Conservation (phyloP, 1,284 basidiomycete genomes). For the Tilletiaria anomala region DNA sequence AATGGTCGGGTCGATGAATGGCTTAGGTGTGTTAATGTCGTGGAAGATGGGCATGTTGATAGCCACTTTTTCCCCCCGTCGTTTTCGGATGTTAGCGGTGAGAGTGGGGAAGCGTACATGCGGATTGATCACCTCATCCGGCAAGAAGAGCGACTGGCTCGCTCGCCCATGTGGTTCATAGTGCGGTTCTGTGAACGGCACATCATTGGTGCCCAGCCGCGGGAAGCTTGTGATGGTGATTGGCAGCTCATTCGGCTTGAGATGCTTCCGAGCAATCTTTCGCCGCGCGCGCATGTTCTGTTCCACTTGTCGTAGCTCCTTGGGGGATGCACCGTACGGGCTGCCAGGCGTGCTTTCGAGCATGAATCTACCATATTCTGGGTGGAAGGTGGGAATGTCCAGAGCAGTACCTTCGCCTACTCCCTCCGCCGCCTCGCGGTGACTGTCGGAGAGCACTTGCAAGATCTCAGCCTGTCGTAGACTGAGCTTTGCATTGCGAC, state of each 20-base stretch:
- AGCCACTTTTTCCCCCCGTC: constrained; percentile 81
- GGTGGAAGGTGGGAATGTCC: constrained; percentile 79
- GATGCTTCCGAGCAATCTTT: constrained; percentile 64
- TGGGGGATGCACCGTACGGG: constrained; percentile 75
- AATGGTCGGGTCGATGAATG: constrained; percentile 78
- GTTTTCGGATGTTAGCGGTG: constrained; percentile 80
- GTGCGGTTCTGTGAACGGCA: constrained; percentile 73
- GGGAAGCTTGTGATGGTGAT: constrained; percentile 93
- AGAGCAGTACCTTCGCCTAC: not conserved
- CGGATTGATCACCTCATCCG: constrained; percentile 89
- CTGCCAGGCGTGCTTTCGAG: constrained; percentile 90
- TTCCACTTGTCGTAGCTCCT: constrained; percentile 77
- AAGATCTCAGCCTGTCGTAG: constrained; percentile 88
- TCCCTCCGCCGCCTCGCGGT: no score
- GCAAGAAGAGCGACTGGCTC: constrained; percentile 81
- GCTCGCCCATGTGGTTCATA: constrained; percentile 61
- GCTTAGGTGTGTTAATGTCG: constrained; percentile 69
- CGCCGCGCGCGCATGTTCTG: constrained; percentile 79
- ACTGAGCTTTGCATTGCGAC: constrained; percentile 70
- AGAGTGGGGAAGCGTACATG: constrained; percentile 96
- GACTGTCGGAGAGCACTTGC: constrained; percentile 63
- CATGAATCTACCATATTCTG: constrained; percentile 98
- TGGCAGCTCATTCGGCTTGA: constrained; percentile 73
- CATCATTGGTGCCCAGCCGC: constrained; percentile 66
- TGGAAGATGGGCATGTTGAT: constrained; percentile 90